These are phyloP conservation scores for Myxozyma melibiosi DNA, from an alignment of 805 yeast species.

Conservation along the genomic window DNA sequence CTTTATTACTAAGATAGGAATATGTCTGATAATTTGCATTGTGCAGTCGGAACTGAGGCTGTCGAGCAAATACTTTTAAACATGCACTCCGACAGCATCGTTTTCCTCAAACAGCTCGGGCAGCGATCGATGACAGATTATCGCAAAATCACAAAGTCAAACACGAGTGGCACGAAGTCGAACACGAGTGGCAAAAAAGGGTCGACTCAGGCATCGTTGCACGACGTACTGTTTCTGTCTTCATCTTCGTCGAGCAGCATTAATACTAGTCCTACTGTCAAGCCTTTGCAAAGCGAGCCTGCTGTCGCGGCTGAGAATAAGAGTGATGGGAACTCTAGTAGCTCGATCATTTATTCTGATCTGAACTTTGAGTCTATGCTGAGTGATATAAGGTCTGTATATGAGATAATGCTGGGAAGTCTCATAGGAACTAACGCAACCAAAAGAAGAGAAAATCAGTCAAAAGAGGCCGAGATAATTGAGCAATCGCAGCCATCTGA, in stretches of 20 bases:
- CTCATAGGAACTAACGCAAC: neutral
- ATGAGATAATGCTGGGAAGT: neutral
- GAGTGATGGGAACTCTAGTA: neutral
- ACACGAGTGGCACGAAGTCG: too few species aligned
- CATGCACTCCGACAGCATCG: constrained; percentile 10
- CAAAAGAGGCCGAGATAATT: too few species aligned
- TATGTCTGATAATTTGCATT: neutral
- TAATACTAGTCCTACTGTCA: neutral
- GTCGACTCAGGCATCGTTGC: neutral
- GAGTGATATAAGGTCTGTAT: neutral
- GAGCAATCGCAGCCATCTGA: neutral
- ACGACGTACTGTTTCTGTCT: neutral
- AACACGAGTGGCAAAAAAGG: neutral
- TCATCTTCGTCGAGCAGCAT: neutral
- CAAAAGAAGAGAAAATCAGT: neutral
- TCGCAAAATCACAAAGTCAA: neutral
- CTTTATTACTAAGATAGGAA: neutral
- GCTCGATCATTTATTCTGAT: neutral
- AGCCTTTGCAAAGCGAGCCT: neutral
- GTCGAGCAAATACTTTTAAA: neutral
- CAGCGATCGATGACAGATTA: neutral
- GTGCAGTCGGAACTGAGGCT: constrained; percentile 12
- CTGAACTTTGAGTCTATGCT: neutral
- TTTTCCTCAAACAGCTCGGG: constrained; percentile 4
- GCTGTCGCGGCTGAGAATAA: neutral